Percentiles rank a stretch among this genome's conserved stretches.
Evolutionary conservation across 2,329 filamentous ascomycete genomes (phyloP).

Genomic region (Ascochyta pisi): DNA sequence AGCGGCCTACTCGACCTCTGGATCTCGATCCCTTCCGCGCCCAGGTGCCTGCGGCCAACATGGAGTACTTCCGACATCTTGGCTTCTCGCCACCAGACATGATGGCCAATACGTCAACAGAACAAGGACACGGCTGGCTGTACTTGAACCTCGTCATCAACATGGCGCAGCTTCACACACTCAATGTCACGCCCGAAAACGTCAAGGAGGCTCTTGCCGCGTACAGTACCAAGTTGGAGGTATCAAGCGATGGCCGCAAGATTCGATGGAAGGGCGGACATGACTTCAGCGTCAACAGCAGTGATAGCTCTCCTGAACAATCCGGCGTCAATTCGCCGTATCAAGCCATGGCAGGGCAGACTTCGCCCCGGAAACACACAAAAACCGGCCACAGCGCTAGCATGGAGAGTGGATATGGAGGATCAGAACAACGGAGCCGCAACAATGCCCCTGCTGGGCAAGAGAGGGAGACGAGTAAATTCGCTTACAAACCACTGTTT

Average conservation of each 20-base stretch:
- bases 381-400: constrained; percentile 31
- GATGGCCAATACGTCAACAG: constrained; percentile 58
- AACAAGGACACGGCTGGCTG: constrained; percentile 77
- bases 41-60: constrained; percentile 77
- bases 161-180: constrained; percentile 83
- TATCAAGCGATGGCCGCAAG: constrained; percentile 79
- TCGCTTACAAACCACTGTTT: constrained; percentile 58
- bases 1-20: constrained; percentile 76
- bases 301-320: constrained; percentile 59
- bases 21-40: constrained; percentile 81
- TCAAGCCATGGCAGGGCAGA: constrained; percentile 45
- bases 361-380: constrained; percentile 36
- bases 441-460: constrained; percentile 28
- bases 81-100: constrained; percentile 69
- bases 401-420: constrained; percentile 26
- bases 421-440: constrained; percentile 27
- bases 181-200: constrained; percentile 81
- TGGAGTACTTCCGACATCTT: constrained; percentile 79
- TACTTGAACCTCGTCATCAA: constrained; percentile 82
- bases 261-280: constrained; percentile 78
- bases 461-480: constrained; percentile 41
- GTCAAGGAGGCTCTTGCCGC: constrained; percentile 74
- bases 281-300: constrained; percentile 69
- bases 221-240: constrained; percentile 76
- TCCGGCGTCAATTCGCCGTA: constrained; percentile 58